Conservation (phyloP, 441 rosid species). For the Manihot esculenta region DNA sequence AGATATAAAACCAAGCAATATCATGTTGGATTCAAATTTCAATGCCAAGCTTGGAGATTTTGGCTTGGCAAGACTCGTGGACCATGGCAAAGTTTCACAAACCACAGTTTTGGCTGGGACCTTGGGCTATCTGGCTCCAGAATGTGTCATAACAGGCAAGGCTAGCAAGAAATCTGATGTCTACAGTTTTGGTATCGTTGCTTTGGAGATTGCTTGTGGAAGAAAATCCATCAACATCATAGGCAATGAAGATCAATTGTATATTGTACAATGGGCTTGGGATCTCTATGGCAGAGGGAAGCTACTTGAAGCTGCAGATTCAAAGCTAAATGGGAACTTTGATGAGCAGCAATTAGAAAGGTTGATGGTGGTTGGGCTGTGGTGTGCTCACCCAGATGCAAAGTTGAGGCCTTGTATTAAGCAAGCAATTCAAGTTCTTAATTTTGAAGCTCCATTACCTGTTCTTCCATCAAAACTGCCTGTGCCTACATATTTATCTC, state of each 20-base stretch:
- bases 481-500: neutral
- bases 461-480: neutral
- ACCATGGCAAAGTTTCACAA: conserved; percentile 24
- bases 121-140: conserved; percentile 28
- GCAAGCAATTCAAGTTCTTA: conserved; percentile 10
- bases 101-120: conserved; percentile 31
- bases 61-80: conserved; percentile 34
- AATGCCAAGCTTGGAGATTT: conserved; percentile 45
- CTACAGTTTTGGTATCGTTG: conserved; percentile 37
- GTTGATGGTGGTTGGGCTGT: conserved; percentile 10
- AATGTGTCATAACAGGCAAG: conserved; percentile 23
- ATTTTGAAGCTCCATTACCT: neutral
- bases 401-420: conserved; percentile 1
- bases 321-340: conserved; percentile 13
- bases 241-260: neutral
- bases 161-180: conserved; percentile 43
- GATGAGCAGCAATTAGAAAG: neutral
- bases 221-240: conserved; percentile 20
- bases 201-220: conserved; percentile 39
- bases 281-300: conserved; percentile 32
- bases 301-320: conserved; percentile 29
- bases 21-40: no score
- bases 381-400: conserved; percentile 19
- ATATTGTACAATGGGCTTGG: conserved; percentile 48
- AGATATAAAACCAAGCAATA: conserved; percentile 16